Evolutionary conservation across 2,329 filamentous ascomycete species (phyloP).

Genomic region (Coniella vitis): DNA sequence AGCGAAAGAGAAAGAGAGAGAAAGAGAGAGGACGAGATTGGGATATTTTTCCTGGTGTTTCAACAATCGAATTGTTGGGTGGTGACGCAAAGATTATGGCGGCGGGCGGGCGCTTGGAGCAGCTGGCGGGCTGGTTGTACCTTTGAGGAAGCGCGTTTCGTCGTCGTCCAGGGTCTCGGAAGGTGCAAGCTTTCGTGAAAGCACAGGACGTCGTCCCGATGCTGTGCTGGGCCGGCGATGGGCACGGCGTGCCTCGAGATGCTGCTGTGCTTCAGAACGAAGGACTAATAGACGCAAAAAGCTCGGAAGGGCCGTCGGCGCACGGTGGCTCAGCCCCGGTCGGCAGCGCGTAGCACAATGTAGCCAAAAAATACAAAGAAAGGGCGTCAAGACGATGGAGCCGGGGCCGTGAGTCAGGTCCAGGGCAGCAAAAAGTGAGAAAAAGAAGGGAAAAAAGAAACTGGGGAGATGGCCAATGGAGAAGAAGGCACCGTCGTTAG

Average conservation of each 20-base stretch:
- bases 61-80: conserved; percentile 4
- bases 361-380: conserved; percentile 5
- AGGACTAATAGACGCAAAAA: background rate
- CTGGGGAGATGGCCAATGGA: background rate
- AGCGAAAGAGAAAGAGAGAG: conserved; percentile 4
- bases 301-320: background rate
- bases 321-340: background rate
- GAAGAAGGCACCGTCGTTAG: conserved; percentile 2
- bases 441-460: too few species aligned
- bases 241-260: too few species aligned
- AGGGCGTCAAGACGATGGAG: conserved; percentile 5
- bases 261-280: conserved; percentile 8
- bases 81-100: conserved; percentile 6
- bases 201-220: background rate
- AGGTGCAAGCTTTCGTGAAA: conserved; percentile 5
- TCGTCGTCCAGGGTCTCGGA: background rate
- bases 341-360: conserved; percentile 8
- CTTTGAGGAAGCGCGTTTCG: background rate
- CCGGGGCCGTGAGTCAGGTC: conserved; percentile 1
- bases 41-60: background rate
- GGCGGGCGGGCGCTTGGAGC: background rate
- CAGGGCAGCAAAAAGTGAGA: conserved; percentile 4
- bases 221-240: background rate
- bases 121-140: background rate
- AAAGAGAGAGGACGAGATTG: conserved; percentile 1